Evolutionary conservation across 192 early-diverging fungal genomes (phyloP).

Genomic region (Thamnidium elegans): DNA sequence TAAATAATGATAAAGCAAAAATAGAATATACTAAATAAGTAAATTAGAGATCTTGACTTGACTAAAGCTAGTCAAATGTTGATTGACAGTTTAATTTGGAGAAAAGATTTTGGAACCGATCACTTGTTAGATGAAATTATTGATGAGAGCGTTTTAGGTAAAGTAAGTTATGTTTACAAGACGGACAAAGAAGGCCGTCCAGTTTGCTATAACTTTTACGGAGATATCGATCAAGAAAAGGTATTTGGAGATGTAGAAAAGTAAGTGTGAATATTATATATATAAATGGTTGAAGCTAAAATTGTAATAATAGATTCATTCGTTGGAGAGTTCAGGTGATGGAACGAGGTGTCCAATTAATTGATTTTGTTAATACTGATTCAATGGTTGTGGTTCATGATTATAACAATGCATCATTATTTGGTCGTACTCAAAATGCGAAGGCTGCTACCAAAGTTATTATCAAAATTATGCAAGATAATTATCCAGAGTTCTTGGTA

Average conservation of each 20-base stretch:
- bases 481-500: conserved; percentile 63
- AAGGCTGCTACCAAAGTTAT: conserved; percentile 52
- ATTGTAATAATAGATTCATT: conserved; percentile 43
- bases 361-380: conserved; percentile 57
- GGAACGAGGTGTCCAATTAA: conserved; percentile 49
- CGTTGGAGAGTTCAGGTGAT: conserved; percentile 64
- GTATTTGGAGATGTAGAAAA: conserved; percentile 52
- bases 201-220: conserved; percentile 61
- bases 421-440: conserved; percentile 48
- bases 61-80: conserved; percentile 49
- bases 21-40: not conserved
- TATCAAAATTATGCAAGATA: conserved; percentile 57
- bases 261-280: conserved; percentile 15
- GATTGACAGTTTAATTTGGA: conserved; percentile 50
- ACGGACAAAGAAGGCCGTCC: conserved; percentile 49
- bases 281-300: not conserved
- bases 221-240: conserved; percentile 44
- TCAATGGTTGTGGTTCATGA: conserved; percentile 63
- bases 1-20: not conserved
- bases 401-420: conserved; percentile 48
- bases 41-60: conserved; percentile 32
- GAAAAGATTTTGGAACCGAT: conserved; percentile 48
- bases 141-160: conserved; percentile 42
- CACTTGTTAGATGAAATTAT: conserved; percentile 47
- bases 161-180: conserved; percentile 50